A percentile compares a stretch with the other conserved stretches of the same genome.
Evolutionary conservation across 2,329 filamentous ascomycete species (phyloP).

Genomic region (Biscogniauxia marginata): DNA sequence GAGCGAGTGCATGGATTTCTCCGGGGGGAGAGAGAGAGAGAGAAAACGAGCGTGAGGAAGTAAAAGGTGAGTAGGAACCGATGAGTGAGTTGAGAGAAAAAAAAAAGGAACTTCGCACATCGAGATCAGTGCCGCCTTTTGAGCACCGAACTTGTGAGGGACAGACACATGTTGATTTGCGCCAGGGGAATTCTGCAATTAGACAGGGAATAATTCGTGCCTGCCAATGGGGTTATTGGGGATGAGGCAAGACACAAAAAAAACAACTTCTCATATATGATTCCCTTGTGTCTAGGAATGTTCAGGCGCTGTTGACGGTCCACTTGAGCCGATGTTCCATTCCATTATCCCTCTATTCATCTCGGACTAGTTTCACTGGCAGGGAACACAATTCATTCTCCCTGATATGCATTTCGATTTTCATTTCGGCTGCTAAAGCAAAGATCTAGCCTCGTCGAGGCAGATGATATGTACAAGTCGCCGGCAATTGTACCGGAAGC

Average conservation of each 20-base stretch:
- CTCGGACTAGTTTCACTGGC: slow-evolving; percentile 14
- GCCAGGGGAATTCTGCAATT: slow-evolving; percentile 29
- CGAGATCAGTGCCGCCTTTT: slow-evolving; percentile 20
- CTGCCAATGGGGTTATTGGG: slow-evolving; percentile 20
- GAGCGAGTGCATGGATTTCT: slow-evolving; percentile 17
- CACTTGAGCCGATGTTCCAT: slow-evolving; percentile 12
- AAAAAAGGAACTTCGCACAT: background rate
- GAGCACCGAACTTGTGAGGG: slow-evolving; percentile 12
- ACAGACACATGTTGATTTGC: slow-evolving; percentile 13
- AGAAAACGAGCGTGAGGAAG: slow-evolving; percentile 1
- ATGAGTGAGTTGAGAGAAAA: slow-evolving; percentile 7
- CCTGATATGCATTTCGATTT: slow-evolving; percentile 25
- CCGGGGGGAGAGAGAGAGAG: too few relatives aligned
- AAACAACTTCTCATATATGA: slow-evolving; percentile 18
- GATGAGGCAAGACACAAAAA: slow-evolving; percentile 23
- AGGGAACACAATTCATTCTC: slow-evolving; percentile 10
- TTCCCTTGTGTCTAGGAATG: slow-evolving; percentile 30
- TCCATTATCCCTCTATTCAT: background rate
- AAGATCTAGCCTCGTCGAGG: slow-evolving; percentile 14
- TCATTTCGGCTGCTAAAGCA: slow-evolving; percentile 24
- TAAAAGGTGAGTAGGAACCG: slow-evolving; percentile 5
- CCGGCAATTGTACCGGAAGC: slow-evolving; percentile 16
- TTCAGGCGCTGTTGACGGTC: slow-evolving; percentile 7
- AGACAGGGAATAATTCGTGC: slow-evolving; percentile 29
- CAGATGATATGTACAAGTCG: slow-evolving; percentile 30